Percentiles rank a stretch among this genome's conserved stretches.
Conservation (phyloP, 352 stramenopile species). For the Globisporangium radiosum region DNA sequence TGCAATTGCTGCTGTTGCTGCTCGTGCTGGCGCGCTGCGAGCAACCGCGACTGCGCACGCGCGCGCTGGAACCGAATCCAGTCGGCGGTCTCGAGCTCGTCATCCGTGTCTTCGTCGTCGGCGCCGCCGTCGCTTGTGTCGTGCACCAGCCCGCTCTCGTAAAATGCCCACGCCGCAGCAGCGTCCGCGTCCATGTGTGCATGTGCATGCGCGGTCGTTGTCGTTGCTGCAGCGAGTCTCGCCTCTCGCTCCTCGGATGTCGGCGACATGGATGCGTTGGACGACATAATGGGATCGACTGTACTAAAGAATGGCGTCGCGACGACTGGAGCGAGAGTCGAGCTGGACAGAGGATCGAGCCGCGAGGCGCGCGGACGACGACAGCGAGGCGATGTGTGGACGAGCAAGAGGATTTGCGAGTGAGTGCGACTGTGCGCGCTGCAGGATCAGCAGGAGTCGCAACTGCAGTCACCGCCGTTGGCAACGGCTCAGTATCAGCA, state of each 20-base stretch:
- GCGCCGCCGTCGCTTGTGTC: slow-evolving; percentile 21
- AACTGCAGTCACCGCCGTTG: too few species aligned
- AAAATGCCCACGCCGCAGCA: slow-evolving; percentile 38
- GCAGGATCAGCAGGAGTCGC: too few species aligned
- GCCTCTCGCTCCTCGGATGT: slow-evolving; percentile 3
- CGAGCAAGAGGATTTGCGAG: slow-evolving; percentile 7
- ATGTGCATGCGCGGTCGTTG: not conserved
- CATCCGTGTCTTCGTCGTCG: slow-evolving; percentile 47
- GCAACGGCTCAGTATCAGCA: too few species aligned
- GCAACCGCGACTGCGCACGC: slow-evolving; percentile 38
- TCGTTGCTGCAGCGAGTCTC: not conserved
- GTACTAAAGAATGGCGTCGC: not conserved
- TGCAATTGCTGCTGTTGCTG: slow-evolving; percentile 1
- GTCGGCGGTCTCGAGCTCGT: slow-evolving; percentile 44
- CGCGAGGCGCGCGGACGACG: not conserved
- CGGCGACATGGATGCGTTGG: slow-evolving; percentile 7
- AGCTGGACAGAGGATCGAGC: not conserved
- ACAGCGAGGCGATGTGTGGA: slow-evolving; percentile 2
- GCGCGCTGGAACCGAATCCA: slow-evolving; percentile 55
- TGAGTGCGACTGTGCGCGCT: not conserved
- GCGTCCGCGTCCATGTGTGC: not conserved
- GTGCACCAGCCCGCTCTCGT: slow-evolving; percentile 47
- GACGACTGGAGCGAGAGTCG: too few species aligned
- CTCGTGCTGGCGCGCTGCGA: slow-evolving; percentile 32
- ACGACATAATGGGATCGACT: slow-evolving; percentile 2